These are phyloP conservation scores for Penicillium sp. DNA, from an alignment of 2,329 filamentous ascomycete genomes.

Conservation along the genomic window DNA sequence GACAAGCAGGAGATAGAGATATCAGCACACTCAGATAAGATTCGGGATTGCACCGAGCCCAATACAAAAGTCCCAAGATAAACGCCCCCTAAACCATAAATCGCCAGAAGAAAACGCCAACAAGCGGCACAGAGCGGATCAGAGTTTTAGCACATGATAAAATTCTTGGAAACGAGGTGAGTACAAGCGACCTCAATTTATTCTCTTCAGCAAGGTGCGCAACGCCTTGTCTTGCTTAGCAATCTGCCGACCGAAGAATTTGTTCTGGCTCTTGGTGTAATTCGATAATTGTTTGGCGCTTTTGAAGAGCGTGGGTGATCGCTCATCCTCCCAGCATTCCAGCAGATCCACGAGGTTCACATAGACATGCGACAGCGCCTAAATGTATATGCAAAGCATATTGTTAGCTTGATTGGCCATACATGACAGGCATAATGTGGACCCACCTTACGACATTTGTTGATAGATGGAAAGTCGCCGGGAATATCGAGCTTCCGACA, in stretches of 20 bases:
- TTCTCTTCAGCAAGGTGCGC: conserved; percentile 16
- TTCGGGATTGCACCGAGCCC: not conserved
- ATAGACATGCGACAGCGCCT: conserved; percentile 24
- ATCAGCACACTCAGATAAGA: not conserved
- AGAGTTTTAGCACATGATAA: not conserved
- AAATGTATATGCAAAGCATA: not conserved
- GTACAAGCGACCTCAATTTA: not conserved
- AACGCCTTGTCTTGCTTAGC: conserved; percentile 26
- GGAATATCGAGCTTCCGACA: conserved; percentile 26
- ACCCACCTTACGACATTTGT: conserved; percentile 29
- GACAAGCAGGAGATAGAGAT: not conserved
- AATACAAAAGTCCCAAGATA: not conserved
- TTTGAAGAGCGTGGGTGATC: conserved; percentile 12
- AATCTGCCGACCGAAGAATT: conserved; percentile 11
- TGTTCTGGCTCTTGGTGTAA: conserved; percentile 16
- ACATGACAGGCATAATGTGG: not conserved
- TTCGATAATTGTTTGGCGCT: conserved; percentile 9
- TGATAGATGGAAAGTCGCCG: conserved; percentile 20
- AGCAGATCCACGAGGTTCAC: conserved; percentile 35
- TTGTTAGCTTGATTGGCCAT: not conserved
- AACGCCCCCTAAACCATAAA: not conserved
- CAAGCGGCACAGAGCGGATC: not conserved
- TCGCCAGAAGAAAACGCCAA: not conserved
- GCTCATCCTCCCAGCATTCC: conserved; percentile 19
- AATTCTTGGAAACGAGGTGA: not conserved